Evolutionary conservation across 345 rosid species (phyloP), one percentile per base, ranked within the genome.

Genomic region (Citrus mangshanensis): DNA sequence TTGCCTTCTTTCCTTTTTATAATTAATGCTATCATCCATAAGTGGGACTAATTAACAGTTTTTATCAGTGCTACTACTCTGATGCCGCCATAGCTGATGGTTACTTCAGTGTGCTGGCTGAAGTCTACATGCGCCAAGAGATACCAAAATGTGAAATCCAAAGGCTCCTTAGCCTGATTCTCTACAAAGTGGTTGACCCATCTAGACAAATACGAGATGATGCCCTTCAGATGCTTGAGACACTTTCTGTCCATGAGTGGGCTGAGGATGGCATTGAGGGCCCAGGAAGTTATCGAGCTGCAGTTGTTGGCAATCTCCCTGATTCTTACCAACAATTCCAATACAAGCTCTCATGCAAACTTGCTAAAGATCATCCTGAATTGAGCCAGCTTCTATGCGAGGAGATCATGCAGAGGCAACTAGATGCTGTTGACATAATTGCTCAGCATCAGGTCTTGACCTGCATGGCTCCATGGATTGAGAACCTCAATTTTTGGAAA

Each of bases 401-500:
- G 83, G 99, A 96, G 87, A 96, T 94, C 75, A 96, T 95, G 99
- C 98, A 96, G 91, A 86, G 99, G 75, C 99, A 96, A 89, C 94
- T 96, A 74, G 99, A 96, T 82, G 99, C 99, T 73, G 99, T 96
- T 68, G 97, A 96, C 83, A 96, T 96, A 78, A 96, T 96, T 83
- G 97, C 98, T 46, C 99, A 96, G 84, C 99, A 96, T 87, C 99
- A 96, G 90, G 99, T 94, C 77, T 87, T 96, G 83, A 96, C 99
- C 9, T 96, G 99, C 84, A 93, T 96, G 99, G 99, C 99, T 85
- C 99, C 99, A 32, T 96, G 99, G 98, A 96, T 96, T 85, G 99
- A 96, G 86, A 96, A 96, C 73, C 97, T 96, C 70, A 92, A 96
- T 82, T 93, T 96, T 85, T 96, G 98, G 98, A 96, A 93, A 88